Evolutionary conservation across 208 protist species (phyloP), one percentile per base, ranked within the genome.

Genomic region (Crithidia expoeki): DNA sequence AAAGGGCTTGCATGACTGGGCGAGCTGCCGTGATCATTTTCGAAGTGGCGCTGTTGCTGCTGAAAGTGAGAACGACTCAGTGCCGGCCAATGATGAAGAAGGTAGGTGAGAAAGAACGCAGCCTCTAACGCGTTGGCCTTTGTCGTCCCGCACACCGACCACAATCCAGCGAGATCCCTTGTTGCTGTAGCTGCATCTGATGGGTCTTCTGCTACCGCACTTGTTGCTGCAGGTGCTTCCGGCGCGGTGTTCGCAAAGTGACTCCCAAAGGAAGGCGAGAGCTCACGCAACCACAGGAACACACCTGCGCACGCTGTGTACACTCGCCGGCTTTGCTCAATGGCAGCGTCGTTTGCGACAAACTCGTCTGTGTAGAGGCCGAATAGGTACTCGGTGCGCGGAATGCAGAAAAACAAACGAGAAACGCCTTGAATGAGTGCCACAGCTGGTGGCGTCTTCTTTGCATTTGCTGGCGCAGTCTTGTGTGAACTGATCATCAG

Each of bases 111-210:
- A 51, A 93, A 95, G 68, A 92, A 95, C 23, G 69, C 68, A 0
- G 85, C 81, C 40, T 95, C 90, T 6, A 87, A 12, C 14, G 86
- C 87, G 42, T 89, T 77, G 0, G 75, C 52, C 28, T 89, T 77
- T 3, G 40, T 61, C 11, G 80, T 83, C 25, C 90, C 90, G 62
- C 89, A 92, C 1, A 84, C 76, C n/a, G 47, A 40, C 57, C 53
- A 65, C n/a, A 30, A 36, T 33, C 68, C 38, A 44, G 52, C 30
- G 27, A n/a, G n/a, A n/a, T 46, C n/a, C 4, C 10, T 21, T 5
- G 1, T 33, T 32, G n/a, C 33, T 52, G 42, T 21, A 4, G 7
- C 16, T 4, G 2, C 52, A 0, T 19, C 2, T 5, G n/a, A n/a
- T n/a, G n/a, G n/a, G n/a, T n/a, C n/a, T n/a, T n/a, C n/a, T n/a